These are phyloP conservation scores for Tetrahymena malaccensis DNA, from an alignment of 73 alveolate species.

Conservation along the genomic window DNA sequence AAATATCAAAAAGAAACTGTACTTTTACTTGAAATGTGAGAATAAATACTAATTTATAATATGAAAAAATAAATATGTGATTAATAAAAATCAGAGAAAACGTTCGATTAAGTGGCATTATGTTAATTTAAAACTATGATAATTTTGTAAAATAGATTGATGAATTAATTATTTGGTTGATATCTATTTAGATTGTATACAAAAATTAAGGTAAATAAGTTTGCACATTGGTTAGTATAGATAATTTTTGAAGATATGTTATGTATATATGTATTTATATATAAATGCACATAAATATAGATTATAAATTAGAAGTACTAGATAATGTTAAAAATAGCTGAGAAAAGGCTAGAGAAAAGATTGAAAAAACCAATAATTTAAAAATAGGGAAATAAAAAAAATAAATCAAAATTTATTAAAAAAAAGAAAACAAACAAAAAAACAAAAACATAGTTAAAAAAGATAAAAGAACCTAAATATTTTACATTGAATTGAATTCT, in stretches of 20 bases:
- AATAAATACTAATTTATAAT: too few species aligned
- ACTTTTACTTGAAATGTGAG: too few species aligned
- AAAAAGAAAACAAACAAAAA: neutral
- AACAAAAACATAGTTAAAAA: neutral
- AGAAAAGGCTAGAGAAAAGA: neutral
- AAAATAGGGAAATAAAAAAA: neutral
- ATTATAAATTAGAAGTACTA: neutral
- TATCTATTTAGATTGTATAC: neutral
- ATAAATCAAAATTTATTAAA: neutral
- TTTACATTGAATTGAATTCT: too few species aligned
- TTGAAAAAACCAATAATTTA: neutral
- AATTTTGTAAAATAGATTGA: neutral
- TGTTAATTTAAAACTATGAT: neutral
- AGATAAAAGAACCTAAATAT: neutral
- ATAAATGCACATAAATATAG: neutral
- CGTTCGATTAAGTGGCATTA: neutral
- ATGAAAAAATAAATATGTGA: too few species aligned
- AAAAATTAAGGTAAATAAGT: neutral
- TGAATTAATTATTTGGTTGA: neutral
- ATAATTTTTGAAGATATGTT: neutral
- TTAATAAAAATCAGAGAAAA: neutral
- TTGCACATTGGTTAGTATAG: neutral
- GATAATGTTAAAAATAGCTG: neutral
- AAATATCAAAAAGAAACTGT: too few species aligned
- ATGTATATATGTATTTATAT: neutral